Evolutionary conservation across 306 rosid genomes (phyloP).

Genomic region (Betula pendula): DNA sequence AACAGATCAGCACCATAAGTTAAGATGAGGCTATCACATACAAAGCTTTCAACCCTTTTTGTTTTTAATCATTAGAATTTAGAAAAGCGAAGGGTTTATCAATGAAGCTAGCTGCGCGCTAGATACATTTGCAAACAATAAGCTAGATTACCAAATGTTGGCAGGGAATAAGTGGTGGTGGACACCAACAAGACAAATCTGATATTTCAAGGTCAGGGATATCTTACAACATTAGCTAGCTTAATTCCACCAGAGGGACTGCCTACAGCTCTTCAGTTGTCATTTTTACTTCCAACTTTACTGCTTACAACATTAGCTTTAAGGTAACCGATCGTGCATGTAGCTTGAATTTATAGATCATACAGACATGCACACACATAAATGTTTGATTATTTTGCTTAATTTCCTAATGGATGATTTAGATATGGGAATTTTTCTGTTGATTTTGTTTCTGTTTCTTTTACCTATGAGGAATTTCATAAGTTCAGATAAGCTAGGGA

Average conservation of each 20-base stretch:
- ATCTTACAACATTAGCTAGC: conserved; percentile 56
- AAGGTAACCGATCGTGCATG: conserved; percentile 61
- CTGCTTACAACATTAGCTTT: conserved; percentile 76
- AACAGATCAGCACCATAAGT: no score
- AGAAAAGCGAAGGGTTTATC: background rate
- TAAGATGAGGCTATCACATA: no score
- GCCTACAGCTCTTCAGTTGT: conserved; percentile 55
- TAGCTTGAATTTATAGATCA: no score
- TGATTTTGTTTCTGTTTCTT: background rate
- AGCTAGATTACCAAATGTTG: background rate
- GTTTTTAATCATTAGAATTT: background rate
- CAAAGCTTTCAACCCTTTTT: background rate
- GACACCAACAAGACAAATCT: conserved; percentile 60
- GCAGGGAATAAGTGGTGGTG: conserved; percentile 76
- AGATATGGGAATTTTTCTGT: background rate
- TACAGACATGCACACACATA: no score
- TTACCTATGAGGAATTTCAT: no score
- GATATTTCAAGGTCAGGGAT: conserved; percentile 75
- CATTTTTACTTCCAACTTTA: conserved; percentile 61
- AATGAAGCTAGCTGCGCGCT: no score
- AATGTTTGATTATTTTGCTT: background rate
- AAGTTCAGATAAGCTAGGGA: no score
- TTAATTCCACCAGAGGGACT: conserved; percentile 77
- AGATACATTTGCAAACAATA: background rate
- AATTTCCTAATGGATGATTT: background rate